Percentiles rank a stretch among this genome's conserved stretches.
phyloP scores from a whole-genome alignment of 106 monocot genomes.

The Chionographis japonica region DNA sequence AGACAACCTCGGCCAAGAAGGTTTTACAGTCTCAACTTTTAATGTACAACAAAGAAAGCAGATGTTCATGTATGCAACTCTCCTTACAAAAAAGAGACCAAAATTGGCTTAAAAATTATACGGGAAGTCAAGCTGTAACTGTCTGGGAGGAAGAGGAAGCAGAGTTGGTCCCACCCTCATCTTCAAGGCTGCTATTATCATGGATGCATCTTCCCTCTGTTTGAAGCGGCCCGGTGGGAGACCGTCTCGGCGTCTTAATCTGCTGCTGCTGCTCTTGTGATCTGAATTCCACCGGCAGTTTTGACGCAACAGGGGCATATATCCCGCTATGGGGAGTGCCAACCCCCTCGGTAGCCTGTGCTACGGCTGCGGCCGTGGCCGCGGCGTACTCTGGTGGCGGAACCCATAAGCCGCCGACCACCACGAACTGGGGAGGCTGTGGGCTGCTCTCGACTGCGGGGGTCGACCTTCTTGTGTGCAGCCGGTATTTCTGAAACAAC shows the following conservation, averaged over 20 bases:
- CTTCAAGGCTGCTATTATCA: conserved; percentile 14
- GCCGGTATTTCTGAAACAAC: conserved; percentile 63
- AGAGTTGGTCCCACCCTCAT: conserved; percentile 25
- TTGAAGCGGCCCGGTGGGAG: not conserved
- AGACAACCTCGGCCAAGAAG: no score
- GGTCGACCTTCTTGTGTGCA: conserved; percentile 53
- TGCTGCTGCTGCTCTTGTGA: conserved; percentile 14
- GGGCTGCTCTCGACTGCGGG: conserved; percentile 11
- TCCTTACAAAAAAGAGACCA: no score
- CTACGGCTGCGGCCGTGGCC: conserved; percentile 12
- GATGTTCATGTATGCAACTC: no score
- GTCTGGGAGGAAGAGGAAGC: conserved; percentile 46
- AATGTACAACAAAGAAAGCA: no score
- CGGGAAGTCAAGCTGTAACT: conserved; percentile 28
- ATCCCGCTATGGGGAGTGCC: conserved; percentile 7
- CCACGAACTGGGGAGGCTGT: conserved; percentile 42
- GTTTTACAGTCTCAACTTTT: no score
- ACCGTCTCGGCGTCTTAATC: conserved; percentile 5
- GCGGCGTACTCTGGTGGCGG: conserved; percentile 48
- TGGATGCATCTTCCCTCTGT: conserved; percentile 5
- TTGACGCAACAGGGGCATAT: conserved; percentile 47
- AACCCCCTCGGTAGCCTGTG: conserved; percentile 7
- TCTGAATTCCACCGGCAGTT: conserved; percentile 12
- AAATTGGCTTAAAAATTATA: no score
- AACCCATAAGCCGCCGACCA: conserved; percentile 69